Evolutionary conservation across 805 yeast genomes (phyloP), one percentile per base, ranked within the genome.

Genomic region (Tetrapisispora fleetii): DNA sequence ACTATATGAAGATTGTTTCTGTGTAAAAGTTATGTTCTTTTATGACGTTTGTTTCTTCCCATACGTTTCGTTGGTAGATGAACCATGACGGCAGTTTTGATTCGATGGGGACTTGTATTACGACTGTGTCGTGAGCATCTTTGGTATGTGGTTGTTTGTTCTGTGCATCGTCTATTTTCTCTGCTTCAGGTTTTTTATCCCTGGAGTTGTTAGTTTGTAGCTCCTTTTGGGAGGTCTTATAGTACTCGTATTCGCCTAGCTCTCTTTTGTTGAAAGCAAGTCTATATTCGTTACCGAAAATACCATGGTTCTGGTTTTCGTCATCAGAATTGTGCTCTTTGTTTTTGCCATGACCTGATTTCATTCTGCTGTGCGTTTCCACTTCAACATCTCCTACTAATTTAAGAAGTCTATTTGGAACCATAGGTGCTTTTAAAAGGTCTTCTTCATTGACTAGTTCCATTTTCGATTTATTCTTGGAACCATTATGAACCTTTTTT

Each of bases 31-130:
- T 59, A 51, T 62, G 64, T n/a, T 62, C 63, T 45, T 60, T 65
- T 6, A 59, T 60, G 2, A 57, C 66, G 45, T 63, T 66, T 45
- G 63, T 72, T 43, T 63, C 65, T 54, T 83, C 89, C 95, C 91
- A 85, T 47, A 69, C 58, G 51, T 79, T 76, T 50, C 90, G 64
- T 50, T 84, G 85, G 30, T 67, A 63, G 19, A 69, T 69, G 56
- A 86, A 85, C 96, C 96, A 88, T 1, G 61, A 68, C 0, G 95
- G 95, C n/a, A 88, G 69, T 38, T 74, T 69, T 13, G 71, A 65
- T 45, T 81, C 88, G 9, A 73, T 68, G 0, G 95, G 95, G 7
- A 85, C 71, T 45, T 68, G 69, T 47, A 80, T 59, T 11, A 50
- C 32, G 6, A 45, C 37, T 14, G 54, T 48, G 10, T 40, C 45